Base-by-base conservation (phyloP, 2,329 filamentous ascomycete genomes). In the Sarocladium brachiariae region DNA sequence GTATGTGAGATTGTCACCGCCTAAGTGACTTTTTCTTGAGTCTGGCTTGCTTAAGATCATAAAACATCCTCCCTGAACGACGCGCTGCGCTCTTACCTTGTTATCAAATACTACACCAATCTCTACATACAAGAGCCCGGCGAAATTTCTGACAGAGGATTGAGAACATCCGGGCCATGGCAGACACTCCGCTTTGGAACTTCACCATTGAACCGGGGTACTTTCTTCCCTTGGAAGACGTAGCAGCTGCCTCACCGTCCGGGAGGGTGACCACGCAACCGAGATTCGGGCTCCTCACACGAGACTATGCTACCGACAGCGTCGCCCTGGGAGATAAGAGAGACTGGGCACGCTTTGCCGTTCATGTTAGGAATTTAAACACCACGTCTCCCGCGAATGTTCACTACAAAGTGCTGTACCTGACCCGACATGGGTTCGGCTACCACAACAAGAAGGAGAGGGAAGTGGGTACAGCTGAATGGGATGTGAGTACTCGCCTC, bases 351-450 rank as follows among this genome's bases (percentile, higher is more conserved):
- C 70, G 75, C 13, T 74, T 83, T 31, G 58, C 65, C 2, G 57
- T 68, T 23, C 74, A 77, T 51, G 66, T 83, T 24, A 58, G 64
- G 3, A 64, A 66, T 23, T 61, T 81, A 38, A 78, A 79, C 59
- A 50, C 63, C 9, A 58, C 67, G 6, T 65, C 68, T 2, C 63
- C 69, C 0, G 56, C 8, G 4, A 70, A 67, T 49, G 70, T 73
- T n/a, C 61, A 59, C 13, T 84, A 81, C 64, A 76, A 78, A 51
- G 67, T 83, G 11, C 53, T 82, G 10, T 71, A 67, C 53, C 65
- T 81, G 52, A 79, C 75, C 19, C 72, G 80, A 13, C 80, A 83
- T 58, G 80, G 80, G 13, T 67, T 79, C 56, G 80, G 79, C 21
- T 66, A 60, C 49, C 69, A 73, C 46, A 73, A 73, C 52, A 64